Conservation (phyloP, 345 rosid species). For the Physaria fendleri region DNA sequence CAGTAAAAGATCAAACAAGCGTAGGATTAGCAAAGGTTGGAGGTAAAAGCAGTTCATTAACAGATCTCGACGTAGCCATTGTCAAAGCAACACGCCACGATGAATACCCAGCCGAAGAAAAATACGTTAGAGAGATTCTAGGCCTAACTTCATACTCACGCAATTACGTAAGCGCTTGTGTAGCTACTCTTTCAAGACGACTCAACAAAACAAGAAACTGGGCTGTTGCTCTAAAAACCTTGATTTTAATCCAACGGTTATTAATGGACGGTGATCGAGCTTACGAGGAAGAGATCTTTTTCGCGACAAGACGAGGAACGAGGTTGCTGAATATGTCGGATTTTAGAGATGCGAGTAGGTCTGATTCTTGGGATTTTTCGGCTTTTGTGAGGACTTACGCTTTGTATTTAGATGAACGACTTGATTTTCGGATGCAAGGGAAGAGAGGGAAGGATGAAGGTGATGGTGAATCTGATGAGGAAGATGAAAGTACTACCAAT, state of each 20-base stretch:
- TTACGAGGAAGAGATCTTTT: constrained; percentile 75
- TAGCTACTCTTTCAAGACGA: constrained; percentile 46
- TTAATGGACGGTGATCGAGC: constrained; percentile 55
- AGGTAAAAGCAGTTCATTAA: constrained; percentile 18
- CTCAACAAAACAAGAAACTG: constrained; percentile 46
- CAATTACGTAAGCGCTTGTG: constrained; percentile 44
- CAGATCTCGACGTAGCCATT: constrained; percentile 20
- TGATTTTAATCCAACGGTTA: constrained; percentile 58
- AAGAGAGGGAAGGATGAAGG: constrained; percentile 40
- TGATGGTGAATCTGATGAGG: constrained; percentile 38
- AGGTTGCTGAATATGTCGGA: constrained; percentile 77
- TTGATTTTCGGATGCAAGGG: constrained; percentile 62
- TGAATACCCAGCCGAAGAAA: constrained; percentile 76
- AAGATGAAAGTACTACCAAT: constrained; percentile 24
- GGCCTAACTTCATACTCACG: constrained; percentile 63
- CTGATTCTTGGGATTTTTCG: constrained; percentile 72
- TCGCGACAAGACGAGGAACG: constrained; percentile 68
- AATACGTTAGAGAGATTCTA: constrained; percentile 26
- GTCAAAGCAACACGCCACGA: constrained; percentile 78
- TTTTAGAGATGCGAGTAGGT: constrained; percentile 48
- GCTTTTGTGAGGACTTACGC: constrained; percentile 79
- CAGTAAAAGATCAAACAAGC: constrained; percentile 33
- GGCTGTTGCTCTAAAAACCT: constrained; percentile 76
- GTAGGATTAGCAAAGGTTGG: constrained; percentile 72
- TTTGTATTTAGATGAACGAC: constrained; percentile 62